Conservation (phyloP, 352 stramenopile genomes). For the Pseudoperonospora humuli region DNA sequence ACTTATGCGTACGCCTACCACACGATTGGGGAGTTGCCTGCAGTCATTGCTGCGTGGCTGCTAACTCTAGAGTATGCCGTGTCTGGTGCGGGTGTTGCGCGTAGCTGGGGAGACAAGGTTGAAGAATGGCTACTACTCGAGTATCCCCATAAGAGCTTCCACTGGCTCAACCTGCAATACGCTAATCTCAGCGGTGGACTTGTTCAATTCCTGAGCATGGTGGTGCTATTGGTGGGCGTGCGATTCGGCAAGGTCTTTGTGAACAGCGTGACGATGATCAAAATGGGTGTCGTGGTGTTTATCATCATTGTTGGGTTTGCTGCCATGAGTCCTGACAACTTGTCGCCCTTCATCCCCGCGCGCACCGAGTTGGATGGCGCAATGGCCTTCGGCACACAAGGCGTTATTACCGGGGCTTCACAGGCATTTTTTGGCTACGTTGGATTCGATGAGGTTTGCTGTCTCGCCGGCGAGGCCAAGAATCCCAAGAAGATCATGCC, state of each 20-base stretch:
- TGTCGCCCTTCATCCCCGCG: conserved; percentile 75
- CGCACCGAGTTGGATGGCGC: conserved; percentile 16
- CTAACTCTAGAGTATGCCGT: conserved; percentile 89
- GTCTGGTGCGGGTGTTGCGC: conserved; percentile 82
- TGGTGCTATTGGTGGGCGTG: conserved; percentile 67
- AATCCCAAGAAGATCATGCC: conserved; percentile 77
- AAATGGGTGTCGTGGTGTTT: conserved; percentile 75
- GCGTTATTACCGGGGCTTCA: conserved; percentile 74
- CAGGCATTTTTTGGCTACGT: conserved; percentile 91
- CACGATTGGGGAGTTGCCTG: conserved; percentile 84
- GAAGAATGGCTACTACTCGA: conserved; percentile 50
- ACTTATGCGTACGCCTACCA: conserved; percentile 90
- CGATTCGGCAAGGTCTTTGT: conserved; percentile 84
- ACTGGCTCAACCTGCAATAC: conserved; percentile 47
- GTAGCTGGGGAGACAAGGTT: conserved; percentile 89
- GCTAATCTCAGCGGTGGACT: conserved; percentile 43
- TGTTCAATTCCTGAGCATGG: conserved; percentile 53
- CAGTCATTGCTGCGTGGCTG: conserved; percentile 73
- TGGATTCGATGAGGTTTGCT: conserved; percentile 92
- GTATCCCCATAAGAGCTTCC: conserved; percentile 28
- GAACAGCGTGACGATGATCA: conserved; percentile 75
- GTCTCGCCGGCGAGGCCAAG: conserved; percentile 73
- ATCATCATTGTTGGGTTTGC: conserved; percentile 85
- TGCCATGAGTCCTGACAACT: conserved; percentile 68
- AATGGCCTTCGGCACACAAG: conserved; percentile 39